Evolutionary conservation across 148 eudicot species (phyloP), one percentile per base, ranked within the genome.

Genomic region (Arbutus unedo): DNA sequence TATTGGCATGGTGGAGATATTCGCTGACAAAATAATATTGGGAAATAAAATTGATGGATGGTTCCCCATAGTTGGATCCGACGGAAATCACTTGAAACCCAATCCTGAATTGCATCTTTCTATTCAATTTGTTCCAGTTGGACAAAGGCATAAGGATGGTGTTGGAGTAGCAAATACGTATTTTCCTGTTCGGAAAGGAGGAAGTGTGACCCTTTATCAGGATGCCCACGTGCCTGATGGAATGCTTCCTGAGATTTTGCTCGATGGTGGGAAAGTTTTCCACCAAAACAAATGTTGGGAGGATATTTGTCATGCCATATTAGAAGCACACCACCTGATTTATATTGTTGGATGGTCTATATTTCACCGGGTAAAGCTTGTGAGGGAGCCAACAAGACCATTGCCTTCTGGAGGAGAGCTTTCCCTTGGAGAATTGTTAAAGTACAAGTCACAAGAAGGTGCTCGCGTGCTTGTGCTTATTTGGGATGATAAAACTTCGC

Each of bases 401-500:
- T 77, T 86, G 81, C 88, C 86, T 16, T 21, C 78, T 50, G 88
- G 85, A 47, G 85, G 88, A 62, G 86, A 86, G 53, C 82, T 86
- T 51, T 74, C 76, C 60, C 88, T 86, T 16, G 88, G 88, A 51
- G 86, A 86, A 5, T 81, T 86, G 79, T 67, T 86, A 23, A 86
- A 86, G 67, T 86, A 86, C 78, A 86, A 86, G 81, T 83, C 88
- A 45, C 84, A 86, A 51, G 88, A 86, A 83, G 88, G 88, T 48
- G 85, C 83, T 73, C 83, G 86, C 14, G 88, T 86, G 11, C 57
- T 86, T 62, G 3, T 86, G 82, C 84, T 86, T 48, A 82, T 86
- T 49, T 86, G 88, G 88, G 88, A 86, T 57, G 88, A 86, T 81
- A 86, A 83, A 76, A 86, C 88, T 59, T 86, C 88, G 15, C 88